Evolutionary conservation across 352 stramenopile genomes (phyloP), one percentile per base, ranked within the genome.

Genomic region (Phytophthora europaea): DNA sequence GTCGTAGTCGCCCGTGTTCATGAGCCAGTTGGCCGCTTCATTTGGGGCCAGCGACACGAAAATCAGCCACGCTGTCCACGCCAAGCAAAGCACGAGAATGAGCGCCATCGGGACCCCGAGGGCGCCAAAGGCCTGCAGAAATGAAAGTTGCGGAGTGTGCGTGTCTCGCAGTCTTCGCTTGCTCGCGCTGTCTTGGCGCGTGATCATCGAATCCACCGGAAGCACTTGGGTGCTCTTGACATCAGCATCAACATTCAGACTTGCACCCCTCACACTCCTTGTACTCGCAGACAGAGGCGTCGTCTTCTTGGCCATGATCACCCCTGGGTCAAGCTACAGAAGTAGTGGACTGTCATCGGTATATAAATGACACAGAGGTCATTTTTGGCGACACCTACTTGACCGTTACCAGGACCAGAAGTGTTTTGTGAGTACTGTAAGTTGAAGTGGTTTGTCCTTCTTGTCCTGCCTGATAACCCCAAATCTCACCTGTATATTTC

Each of bases 1-100:
- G 54, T 81, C 71, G n/a, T 65, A 80, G 9, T 70, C 40, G 0
- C 15, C 52, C 22, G 71, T 81, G 36, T 63, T 28, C 74, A 81
- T 75, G 16, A 78, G 65, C 43, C 38, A 51, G 22, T 78, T 81
- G 6, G 65, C 74, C 3, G 70, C 70, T 36, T 63, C 18, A 20
- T 75, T 81, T 13, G 75, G 66, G 6, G 40, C 61, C 6, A 76
- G 16, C 3, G 13, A 55, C 15, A 74, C 59, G 16, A 70, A 71
- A n/a, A 80, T 51, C n/a, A 77, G 40, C 68, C 67, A 73, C 5
- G 16, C 10, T 4, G 68, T 72, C 67, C 67, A 79, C 26, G 58
- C 28, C 2, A 72, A 8, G 28, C 64, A 75, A 18, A 67, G 26
- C 3, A 36, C 43, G 5, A 69, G 45, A n/a, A 64, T 38, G 26